Evolutionary conservation across 306 rosid genomes (phyloP), one percentile per base, ranked within the genome.

Genomic region (Glycine tomentella): DNA sequence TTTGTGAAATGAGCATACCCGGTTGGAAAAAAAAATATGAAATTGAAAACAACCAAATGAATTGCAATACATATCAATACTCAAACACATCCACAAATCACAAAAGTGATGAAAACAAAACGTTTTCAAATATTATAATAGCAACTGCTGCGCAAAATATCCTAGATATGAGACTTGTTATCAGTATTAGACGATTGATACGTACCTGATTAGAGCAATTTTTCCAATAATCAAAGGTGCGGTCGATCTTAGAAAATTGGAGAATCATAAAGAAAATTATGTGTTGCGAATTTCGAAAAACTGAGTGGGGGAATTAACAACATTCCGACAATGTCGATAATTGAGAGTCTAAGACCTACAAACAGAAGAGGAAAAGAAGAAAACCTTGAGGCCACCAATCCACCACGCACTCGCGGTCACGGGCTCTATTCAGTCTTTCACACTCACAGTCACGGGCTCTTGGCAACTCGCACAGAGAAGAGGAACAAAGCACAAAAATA

Each of bases 161-260:
- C 88, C 84, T 38, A 56, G 73, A 85, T 53, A 63, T 11, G 55
- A 53, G 17, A 77, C 25, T 50, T 65, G 20, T 57, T 0, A 63
- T 71, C 83, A 69, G 79, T 75, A 56, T 14, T 53, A 16, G 62
- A 87, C 49, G 84, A 89, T 89, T 88, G 82, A 87, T 74, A 74
- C 89, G 76, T 84, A 88, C 93, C 91, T 55, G 91, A 89, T 80
- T 77, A 70, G 66, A 88, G 76, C 69, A 80, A 82, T 69, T 75
- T 75, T 73, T 74, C 61, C 72, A 85, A 81, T 72, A 85, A 90
- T 89, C 87, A 62, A 64, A 82, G 85, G 66, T 53, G 81, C 40
- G 80, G 76, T 78, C 83, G 85, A 82, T 81, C 87, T 20, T 20
- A 20, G 20, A 20, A 20, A 20, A 20, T 20, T 20, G 20, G 20